These are phyloP conservation scores for Amoeboaphelidium protococcarum DNA, from an alignment of 371 early-diverging fungal species.

Conservation along the genomic window DNA sequence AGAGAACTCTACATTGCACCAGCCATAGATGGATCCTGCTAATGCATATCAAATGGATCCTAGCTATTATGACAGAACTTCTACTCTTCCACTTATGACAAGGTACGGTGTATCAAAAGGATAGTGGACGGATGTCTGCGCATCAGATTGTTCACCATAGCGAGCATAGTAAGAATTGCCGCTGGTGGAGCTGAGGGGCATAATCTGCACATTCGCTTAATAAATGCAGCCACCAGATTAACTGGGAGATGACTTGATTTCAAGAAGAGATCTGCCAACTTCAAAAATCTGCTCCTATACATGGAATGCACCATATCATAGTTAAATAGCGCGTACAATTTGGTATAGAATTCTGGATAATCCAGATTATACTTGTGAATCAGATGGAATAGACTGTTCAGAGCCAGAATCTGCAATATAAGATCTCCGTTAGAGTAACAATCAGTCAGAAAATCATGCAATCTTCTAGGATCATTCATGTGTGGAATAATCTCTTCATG, in stretches of 20 bases:
- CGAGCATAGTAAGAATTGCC: conserved; percentile 46
- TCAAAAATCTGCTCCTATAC: conserved; percentile 72
- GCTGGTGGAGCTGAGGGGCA: conserved; percentile 57
- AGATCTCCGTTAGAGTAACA: conserved; percentile 59
- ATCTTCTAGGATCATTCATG: conserved; percentile 35
- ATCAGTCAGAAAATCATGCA: conserved; percentile 74
- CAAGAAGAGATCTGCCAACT: conserved; percentile 57
- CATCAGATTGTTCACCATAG: conserved; percentile 66
- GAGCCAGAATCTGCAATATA: conserved; percentile 55
- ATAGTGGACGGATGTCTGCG: conserved; percentile 68
- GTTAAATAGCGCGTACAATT: conserved; percentile 66
- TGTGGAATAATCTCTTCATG: conserved; percentile 61
- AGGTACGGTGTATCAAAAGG: conserved; percentile 41
- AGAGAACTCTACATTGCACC: conserved; percentile 60
- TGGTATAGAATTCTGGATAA: conserved; percentile 82
- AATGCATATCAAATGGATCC: conserved; percentile 38
- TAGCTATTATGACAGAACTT: neutral
- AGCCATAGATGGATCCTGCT: conserved; percentile 41
- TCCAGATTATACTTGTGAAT: conserved; percentile 73
- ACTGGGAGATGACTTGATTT: conserved; percentile 66
- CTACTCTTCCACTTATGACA: conserved; percentile 2
- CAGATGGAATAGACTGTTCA: conserved; percentile 72
- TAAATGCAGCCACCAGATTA: conserved; percentile 63
- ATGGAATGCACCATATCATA: conserved; percentile 62
- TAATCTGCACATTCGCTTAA: conserved; percentile 63